phyloP scores from a whole-genome alignment of 345 rosid genomes.

The Arabidopsis thaliana region DNA sequence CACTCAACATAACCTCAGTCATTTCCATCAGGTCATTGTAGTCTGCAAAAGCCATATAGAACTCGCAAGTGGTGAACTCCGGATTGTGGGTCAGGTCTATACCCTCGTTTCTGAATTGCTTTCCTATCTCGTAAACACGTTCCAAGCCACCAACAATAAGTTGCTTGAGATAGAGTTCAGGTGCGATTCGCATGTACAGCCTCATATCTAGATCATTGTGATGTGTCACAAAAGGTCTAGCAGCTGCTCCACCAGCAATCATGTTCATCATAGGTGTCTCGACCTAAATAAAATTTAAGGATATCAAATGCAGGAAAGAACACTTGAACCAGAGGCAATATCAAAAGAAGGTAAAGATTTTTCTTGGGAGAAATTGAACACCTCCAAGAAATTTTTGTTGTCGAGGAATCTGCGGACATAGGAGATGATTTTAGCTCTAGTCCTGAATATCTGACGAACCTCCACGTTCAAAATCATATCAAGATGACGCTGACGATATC shows the following conservation, averaged over 20 bases:
- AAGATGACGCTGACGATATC: constrained; percentile 90
- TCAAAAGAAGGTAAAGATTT: background rate
- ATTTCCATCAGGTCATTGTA: constrained; percentile 91
- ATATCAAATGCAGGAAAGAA: background rate
- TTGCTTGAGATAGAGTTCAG: constrained; percentile 89
- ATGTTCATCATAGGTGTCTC: constrained; percentile 99
- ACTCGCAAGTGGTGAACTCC: constrained; percentile 97
- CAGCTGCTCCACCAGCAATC: constrained; percentile 99
- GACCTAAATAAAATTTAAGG: constrained; percentile 50
- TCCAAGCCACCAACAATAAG: constrained; percentile 94
- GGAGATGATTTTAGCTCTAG: constrained; percentile 65
- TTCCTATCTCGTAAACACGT: constrained; percentile 94
- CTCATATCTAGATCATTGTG: constrained; percentile 91
- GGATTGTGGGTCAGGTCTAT: constrained; percentile 98
- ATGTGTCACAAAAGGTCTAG: constrained; percentile 92
- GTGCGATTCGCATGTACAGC: constrained; percentile 95
- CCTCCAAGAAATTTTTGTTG: constrained; percentile 78
- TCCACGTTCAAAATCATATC: constrained; percentile 86
- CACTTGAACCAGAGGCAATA: background rate
- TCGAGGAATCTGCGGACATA: constrained; percentile 78
- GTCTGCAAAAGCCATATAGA: constrained; percentile 98
- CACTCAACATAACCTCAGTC: constrained; percentile 89
- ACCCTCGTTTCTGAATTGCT: constrained; percentile 97
- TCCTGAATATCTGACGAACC: constrained; percentile 74
- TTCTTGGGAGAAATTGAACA: constrained; percentile 25